Evolutionary conservation across 768 basidiomycete species (phyloP).

Genomic region (Kondoa malvinella): DNA sequence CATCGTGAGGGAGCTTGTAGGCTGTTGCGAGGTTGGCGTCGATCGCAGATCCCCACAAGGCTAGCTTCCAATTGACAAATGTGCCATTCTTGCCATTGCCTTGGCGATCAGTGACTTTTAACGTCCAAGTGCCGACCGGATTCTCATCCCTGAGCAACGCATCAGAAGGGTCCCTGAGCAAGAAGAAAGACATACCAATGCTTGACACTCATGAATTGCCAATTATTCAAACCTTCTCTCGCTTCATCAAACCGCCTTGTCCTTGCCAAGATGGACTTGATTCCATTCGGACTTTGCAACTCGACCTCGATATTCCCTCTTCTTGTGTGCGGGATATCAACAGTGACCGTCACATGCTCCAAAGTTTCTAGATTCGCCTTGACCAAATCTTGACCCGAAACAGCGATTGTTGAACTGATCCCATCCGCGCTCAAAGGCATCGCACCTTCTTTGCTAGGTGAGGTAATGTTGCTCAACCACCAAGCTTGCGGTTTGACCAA

Average conservation of each 20-base stretch:
- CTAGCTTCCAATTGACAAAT: constrained; percentile 82
- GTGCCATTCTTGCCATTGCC: constrained; percentile 40
- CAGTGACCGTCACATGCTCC: constrained; percentile 80
- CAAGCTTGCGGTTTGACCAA: constrained; percentile 88
- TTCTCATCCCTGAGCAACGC: constrained; percentile 59
- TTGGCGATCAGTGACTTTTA: constrained; percentile 62
- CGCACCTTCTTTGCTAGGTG: constrained; percentile 36
- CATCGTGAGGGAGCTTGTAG: constrained; percentile 20
- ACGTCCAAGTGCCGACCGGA: constrained; percentile 75
- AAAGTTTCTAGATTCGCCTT: constrained; percentile 66
- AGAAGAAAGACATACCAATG: constrained; percentile 54
- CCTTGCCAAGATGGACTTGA: constrained; percentile 67
- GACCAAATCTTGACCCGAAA: constrained; percentile 49
- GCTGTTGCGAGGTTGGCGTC: constrained; percentile 48
- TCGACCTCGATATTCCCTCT: constrained; percentile 90
- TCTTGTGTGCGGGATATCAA: constrained; percentile 75
- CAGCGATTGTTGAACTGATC: constrained; percentile 46
- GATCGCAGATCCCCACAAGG: constrained; percentile 73
- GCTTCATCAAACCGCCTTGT: constrained; percentile 50
- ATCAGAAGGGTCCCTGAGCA: constrained; percentile 15
- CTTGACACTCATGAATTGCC: constrained; percentile 97
- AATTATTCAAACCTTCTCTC: constrained; percentile 62
- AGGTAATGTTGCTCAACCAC: constrained; percentile 35
- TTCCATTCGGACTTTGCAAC: constrained; percentile 62
- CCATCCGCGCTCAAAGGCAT: constrained; percentile 44